phyloP scores from a whole-genome alignment of 495 filamentous ascomycete genomes.

The Friedmanniomyces endolithicus region DNA sequence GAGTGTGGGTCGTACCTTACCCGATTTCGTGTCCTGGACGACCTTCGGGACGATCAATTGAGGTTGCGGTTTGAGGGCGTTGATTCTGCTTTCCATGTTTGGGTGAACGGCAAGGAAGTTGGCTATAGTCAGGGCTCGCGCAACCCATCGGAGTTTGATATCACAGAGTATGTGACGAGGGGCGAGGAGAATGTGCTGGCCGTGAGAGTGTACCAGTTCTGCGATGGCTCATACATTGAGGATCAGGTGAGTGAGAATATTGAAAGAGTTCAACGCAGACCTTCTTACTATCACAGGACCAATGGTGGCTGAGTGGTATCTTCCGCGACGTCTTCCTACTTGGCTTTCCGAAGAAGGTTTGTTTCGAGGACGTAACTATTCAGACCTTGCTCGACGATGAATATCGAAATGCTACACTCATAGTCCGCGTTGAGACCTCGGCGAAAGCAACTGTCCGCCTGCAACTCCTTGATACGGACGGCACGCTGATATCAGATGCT shows the following conservation, averaged over 20 bases:
- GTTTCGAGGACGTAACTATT: slow-evolving; percentile 48
- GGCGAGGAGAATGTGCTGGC: slow-evolving; percentile 5
- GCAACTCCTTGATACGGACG: not conserved
- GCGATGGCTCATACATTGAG: slow-evolving; percentile 23
- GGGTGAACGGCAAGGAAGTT: slow-evolving; percentile 9
- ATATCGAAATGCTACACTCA: slow-evolving; percentile 43
- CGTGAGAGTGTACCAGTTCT: slow-evolving; percentile 14
- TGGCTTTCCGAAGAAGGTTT: slow-evolving; percentile 37
- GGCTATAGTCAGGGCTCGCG: slow-evolving; percentile 14
- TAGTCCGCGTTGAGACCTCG: slow-evolving; percentile 30
- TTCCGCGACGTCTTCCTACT: slow-evolving; percentile 55
- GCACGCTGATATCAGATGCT: not conserved
- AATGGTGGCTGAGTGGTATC: slow-evolving; percentile 49
- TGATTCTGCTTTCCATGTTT: slow-evolving; percentile 15
- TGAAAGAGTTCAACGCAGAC: too few relatives aligned
- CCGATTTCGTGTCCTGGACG: not conserved
- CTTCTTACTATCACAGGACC: slow-evolving; percentile 6
- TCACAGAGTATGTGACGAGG: slow-evolving; percentile 5
- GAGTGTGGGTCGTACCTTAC: slow-evolving; percentile 9
- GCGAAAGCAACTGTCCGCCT: slow-evolving; percentile 7
- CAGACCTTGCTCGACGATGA: slow-evolving; percentile 41
- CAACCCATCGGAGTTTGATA: slow-evolving; percentile 17
- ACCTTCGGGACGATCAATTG: not conserved
- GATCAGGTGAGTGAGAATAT: slow-evolving; percentile 1
- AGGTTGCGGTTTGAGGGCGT: slow-evolving; percentile 15